Conservation (phyloP, 2,329 filamentous ascomycete genomes). For the Curvularia hawaiiensis region DNA sequence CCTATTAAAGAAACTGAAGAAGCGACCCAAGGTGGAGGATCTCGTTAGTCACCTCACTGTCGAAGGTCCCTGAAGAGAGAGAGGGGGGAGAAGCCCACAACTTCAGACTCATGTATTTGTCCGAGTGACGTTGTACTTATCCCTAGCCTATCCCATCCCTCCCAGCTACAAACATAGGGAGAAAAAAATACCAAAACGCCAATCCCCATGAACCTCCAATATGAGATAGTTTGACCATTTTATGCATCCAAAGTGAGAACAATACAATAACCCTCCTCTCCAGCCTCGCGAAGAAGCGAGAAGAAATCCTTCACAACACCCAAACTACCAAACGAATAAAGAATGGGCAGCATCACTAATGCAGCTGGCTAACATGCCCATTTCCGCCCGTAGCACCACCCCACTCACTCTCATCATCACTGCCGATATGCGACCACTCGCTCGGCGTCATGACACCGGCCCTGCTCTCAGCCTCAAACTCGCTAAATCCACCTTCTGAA, state of each 20-base stretch:
- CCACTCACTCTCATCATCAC: slow-evolving; percentile 48
- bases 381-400: slow-evolving; percentile 32
- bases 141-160: not conserved
- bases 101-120: too few species aligned
- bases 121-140: too few species aligned
- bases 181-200: not conserved
- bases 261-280: not conserved
- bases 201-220: not conserved
- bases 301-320: too few species aligned
- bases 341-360: slow-evolving; percentile 23
- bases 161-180: not conserved
- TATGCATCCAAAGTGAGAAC: not conserved
- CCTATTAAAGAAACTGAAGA: too few species aligned
- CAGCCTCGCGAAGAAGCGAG: not conserved
- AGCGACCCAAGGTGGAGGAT: too few species aligned
- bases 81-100: too few species aligned
- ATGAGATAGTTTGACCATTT: not conserved
- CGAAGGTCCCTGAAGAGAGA: too few species aligned
- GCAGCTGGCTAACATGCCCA: slow-evolving; percentile 31
- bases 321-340: not conserved
- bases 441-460: slow-evolving; percentile 44
- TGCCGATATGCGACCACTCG: slow-evolving; percentile 49
- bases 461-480: slow-evolving; percentile 23
- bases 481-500: slow-evolving; percentile 42
- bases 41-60: too few species aligned